Evolutionary conservation across 805 yeast genomes (phyloP).

Genomic region (Torulaspora microellipsoides): DNA sequence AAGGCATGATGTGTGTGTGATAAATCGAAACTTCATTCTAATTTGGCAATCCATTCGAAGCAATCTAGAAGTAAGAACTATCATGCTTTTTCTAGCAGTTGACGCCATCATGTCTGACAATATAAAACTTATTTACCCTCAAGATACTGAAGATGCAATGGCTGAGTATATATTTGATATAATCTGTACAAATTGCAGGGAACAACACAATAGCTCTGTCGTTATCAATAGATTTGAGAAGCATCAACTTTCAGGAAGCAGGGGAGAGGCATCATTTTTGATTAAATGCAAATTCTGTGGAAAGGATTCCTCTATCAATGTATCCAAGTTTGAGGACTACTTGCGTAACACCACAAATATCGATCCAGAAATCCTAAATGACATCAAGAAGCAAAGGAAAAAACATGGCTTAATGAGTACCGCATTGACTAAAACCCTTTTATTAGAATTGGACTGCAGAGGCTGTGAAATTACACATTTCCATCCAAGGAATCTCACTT

Average conservation of each 20-base stretch:
- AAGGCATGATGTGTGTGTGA: too few relatives aligned
- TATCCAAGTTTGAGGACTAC: slow-evolving; percentile 24
- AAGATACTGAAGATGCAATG: slow-evolving; percentile 55
- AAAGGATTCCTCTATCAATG: slow-evolving; percentile 26
- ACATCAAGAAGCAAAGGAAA: slow-evolving; percentile 23
- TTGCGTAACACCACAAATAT: slow-evolving; percentile 19
- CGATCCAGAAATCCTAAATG: slow-evolving; percentile 14
- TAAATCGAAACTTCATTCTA: too few relatives aligned
- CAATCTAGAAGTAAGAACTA: neutral
- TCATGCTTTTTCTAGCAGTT: slow-evolving; percentile 29
- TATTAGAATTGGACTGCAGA: slow-evolving; percentile 76
- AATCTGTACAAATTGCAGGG: slow-evolving; percentile 76
- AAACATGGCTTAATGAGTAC: slow-evolving; percentile 26
- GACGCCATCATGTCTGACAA: slow-evolving; percentile 37
- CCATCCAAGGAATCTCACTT: slow-evolving; percentile 44
- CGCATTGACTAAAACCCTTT: slow-evolving; percentile 23
- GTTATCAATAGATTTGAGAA: slow-evolving; percentile 62
- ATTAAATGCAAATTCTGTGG: slow-evolving; percentile 69
- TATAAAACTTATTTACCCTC: slow-evolving; percentile 53
- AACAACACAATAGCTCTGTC: slow-evolving; percentile 64
- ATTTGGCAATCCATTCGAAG: neutral
- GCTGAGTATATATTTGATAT: slow-evolving; percentile 73
- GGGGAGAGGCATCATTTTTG: slow-evolving; percentile 81
- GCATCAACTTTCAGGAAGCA: slow-evolving; percentile 61
- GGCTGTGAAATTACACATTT: slow-evolving; percentile 74